Evolutionary conservation across 1,139 yeast genomes (phyloP).

Genomic region (Blastobotrys aristatus): DNA sequence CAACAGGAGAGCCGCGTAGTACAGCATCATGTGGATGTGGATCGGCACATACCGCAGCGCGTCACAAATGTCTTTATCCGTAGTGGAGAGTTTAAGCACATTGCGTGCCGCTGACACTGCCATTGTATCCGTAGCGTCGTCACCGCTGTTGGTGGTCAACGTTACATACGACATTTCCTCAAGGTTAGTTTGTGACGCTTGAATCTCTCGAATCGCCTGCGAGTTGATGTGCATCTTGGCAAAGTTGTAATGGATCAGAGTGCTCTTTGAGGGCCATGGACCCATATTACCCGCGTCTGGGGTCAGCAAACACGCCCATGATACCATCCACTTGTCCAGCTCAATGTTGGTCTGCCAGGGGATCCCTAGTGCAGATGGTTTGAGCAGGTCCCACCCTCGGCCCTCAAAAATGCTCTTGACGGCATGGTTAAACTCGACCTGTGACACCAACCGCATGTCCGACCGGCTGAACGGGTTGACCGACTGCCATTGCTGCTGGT

Average conservation of each 20-base stretch:
- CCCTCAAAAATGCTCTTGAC: constrained; percentile 54
- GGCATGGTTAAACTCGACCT: constrained; percentile 68
- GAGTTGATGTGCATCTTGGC: constrained; percentile 74
- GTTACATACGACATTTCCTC: neutral
- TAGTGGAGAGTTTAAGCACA: constrained; percentile 53
- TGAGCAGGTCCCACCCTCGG: constrained; percentile 56
- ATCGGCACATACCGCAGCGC: constrained; percentile 63
- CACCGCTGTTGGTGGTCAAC: neutral
- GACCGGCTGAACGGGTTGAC: constrained; percentile 22
- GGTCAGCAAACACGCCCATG: constrained; percentile 66
- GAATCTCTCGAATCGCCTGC: constrained; percentile 46
- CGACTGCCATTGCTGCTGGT: neutral
- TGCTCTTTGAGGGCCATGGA: constrained; percentile 67
- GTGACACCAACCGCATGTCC: constrained; percentile 62
- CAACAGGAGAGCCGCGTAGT: constrained; percentile 58
- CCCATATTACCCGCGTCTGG: constrained; percentile 53
- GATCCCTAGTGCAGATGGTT: constrained; percentile 59
- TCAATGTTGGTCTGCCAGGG: constrained; percentile 66
- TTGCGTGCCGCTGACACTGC: constrained; percentile 63
- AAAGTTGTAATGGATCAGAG: constrained; percentile 64
- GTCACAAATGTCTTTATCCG: constrained; percentile 53
- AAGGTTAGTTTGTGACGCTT: constrained; percentile 19
- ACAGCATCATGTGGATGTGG: constrained; percentile 66
- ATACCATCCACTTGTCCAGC: constrained; percentile 74
- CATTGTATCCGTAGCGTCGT: constrained; percentile 37